Conservation (phyloP, 2,329 filamentous ascomycete species). For the Grosmannia clavigera region DNA sequence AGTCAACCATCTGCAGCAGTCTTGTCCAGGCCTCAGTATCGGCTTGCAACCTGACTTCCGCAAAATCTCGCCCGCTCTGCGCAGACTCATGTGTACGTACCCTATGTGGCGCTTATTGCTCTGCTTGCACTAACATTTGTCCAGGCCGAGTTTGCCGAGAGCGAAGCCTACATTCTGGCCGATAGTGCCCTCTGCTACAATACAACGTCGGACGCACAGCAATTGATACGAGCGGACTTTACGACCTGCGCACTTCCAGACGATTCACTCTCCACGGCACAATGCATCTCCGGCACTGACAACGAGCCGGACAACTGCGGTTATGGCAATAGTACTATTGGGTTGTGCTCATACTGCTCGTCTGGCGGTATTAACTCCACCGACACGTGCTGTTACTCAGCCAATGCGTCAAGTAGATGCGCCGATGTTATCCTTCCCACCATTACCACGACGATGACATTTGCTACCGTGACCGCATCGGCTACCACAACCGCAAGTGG, state of each 20-base stretch:
- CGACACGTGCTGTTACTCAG: constrained; percentile 85
- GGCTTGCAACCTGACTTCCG: constrained; percentile 52
- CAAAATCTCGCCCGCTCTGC: constrained; percentile 63
- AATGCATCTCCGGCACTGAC: constrained; percentile 60
- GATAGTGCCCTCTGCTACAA: constrained; percentile 61
- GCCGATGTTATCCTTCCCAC: constrained; percentile 65
- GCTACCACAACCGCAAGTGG: constrained; percentile 29
- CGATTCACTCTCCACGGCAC: constrained; percentile 58
- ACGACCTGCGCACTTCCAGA: constrained; percentile 75
- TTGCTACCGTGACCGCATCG: constrained; percentile 35
- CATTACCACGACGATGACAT: constrained; percentile 55
- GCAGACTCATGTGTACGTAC: constrained; percentile 70
- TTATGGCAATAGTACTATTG: constrained; percentile 56
- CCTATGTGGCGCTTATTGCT: background rate
- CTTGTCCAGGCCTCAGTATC: constrained; percentile 80
- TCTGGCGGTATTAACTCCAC: constrained; percentile 79
- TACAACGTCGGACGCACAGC: constrained; percentile 50
- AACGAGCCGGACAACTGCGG: constrained; percentile 88
- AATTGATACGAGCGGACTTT: constrained; percentile 83
- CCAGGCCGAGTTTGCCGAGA: constrained; percentile 71
- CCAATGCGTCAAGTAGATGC: constrained; percentile 59
- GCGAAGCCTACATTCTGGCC: constrained; percentile 72
- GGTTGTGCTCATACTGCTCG: constrained; percentile 79
- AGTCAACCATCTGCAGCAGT: constrained; percentile 81
- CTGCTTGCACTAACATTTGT: background rate